Evolutionary conservation across 345 rosid species (phyloP).

Genomic region (Lenwebbia sp.): DNA sequence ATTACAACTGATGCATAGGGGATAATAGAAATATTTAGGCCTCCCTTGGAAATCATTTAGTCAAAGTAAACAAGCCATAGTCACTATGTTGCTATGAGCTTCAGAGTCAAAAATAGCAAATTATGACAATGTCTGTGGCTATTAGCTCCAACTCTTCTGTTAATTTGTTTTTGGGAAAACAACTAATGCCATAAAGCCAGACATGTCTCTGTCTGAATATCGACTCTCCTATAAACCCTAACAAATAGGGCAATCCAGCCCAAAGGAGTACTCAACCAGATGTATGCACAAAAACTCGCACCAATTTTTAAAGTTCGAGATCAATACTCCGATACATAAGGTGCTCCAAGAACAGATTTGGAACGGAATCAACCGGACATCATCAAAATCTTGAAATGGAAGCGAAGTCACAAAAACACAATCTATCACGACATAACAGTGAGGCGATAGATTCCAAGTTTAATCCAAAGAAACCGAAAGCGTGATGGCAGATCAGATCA

Average conservation of each 20-base stretch:
- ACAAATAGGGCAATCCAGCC: background rate
- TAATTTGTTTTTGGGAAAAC: background rate
- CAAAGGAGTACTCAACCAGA: background rate
- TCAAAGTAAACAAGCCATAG: background rate
- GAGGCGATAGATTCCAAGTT: no score
- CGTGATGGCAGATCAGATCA: background rate
- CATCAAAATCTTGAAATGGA: no score
- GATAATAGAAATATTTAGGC: background rate
- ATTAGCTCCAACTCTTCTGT: no score
- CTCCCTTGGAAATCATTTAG: background rate
- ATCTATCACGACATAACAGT: no score
- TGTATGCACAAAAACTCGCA: background rate
- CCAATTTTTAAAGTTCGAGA: no score
- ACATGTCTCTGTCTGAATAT: background rate
- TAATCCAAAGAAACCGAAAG: no score
- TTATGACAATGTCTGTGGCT: no score
- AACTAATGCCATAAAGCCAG: background rate
- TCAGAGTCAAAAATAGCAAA: background rate
- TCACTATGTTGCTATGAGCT: background rate
- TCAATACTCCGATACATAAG: no score
- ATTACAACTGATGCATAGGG: background rate
- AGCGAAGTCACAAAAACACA: no score
- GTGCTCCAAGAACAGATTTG: no score
- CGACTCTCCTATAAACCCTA: background rate
- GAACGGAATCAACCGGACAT: no score